phyloP scores from a whole-genome alignment of 139 green algal genomes.

The Chlorella vulgaris region DNA sequence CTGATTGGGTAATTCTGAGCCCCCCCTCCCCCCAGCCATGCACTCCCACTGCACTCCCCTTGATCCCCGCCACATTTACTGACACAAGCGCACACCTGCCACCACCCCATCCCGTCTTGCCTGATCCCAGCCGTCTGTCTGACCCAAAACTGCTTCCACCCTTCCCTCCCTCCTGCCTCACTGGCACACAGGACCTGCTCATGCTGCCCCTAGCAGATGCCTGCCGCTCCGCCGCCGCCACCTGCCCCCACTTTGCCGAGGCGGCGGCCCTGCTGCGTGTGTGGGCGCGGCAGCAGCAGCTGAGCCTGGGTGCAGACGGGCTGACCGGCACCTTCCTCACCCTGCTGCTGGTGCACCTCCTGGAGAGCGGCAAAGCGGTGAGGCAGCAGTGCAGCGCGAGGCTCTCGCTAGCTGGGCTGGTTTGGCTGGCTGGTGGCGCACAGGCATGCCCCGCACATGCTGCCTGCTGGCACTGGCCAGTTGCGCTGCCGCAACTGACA shows the following conservation, averaged over 20 bases:
- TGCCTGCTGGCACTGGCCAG: too few relatives aligned
- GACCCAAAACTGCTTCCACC: not conserved
- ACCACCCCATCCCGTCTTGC: not conserved
- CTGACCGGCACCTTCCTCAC: conserved; percentile 58
- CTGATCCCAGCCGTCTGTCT: not conserved
- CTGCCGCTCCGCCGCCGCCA: conserved; percentile 38
- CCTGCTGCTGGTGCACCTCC: conserved; percentile 64
- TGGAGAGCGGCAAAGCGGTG: conserved; percentile 54
- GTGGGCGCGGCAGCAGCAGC: conserved; percentile 65
- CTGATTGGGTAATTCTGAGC: conserved; percentile 49
- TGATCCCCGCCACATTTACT: not conserved
- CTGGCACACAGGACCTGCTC: conserved; percentile 54
- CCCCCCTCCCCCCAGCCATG: not conserved
- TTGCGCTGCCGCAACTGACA: not conserved
- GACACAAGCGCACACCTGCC: too few relatives aligned
- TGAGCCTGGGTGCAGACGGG: conserved; percentile 52
- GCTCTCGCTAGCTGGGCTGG: too few relatives aligned
- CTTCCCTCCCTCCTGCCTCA: not conserved
- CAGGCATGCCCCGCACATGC: too few relatives aligned
- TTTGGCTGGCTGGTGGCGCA: too few relatives aligned
- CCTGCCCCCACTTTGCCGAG: conserved; percentile 47
- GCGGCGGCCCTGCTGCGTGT: conserved; percentile 68
- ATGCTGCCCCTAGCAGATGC: conserved; percentile 32
- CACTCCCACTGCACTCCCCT: not conserved
- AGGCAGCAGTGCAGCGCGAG: not conserved